Evolutionary conservation across 768 basidiomycete species (phyloP).

Genomic region (Phallus indusiatus): DNA sequence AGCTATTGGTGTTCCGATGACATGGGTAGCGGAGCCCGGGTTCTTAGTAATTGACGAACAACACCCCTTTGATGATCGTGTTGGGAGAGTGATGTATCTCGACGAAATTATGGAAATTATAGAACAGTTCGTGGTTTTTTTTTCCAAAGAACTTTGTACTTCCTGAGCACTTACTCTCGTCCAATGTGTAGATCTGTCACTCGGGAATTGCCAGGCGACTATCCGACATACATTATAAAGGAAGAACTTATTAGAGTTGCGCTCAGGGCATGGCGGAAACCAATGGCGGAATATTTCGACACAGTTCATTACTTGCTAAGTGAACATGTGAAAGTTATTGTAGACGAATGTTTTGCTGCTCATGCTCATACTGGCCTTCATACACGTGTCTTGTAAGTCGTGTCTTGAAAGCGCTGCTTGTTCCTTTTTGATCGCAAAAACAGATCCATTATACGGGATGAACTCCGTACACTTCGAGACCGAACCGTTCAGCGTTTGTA

Average conservation of each 20-base stretch:
- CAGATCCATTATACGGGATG: neutral
- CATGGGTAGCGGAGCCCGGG: conserved; percentile 4
- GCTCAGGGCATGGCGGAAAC: conserved; percentile 1
- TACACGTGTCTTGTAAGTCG: conserved; percentile 4
- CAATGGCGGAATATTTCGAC: conserved; percentile 6
- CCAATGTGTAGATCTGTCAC: conserved; percentile 44
- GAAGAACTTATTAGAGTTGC: conserved; percentile 32
- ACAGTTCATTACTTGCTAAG: neutral
- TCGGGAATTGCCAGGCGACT: conserved; percentile 59
- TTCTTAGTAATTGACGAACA: conserved; percentile 36
- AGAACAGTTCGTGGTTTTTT: conserved; percentile 17
- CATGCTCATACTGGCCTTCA: conserved; percentile 5
- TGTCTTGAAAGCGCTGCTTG: neutral
- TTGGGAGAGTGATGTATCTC: conserved; percentile 23
- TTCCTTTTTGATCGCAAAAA: neutral
- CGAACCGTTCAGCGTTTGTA: neutral
- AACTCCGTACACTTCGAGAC: neutral
- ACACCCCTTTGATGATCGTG: conserved; percentile 15
- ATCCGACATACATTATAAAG: conserved; percentile 55
- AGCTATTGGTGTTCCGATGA: neutral
- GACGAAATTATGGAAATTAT: conserved; percentile 14
- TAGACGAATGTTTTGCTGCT: conserved; percentile 1
- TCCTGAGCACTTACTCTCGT: neutral
- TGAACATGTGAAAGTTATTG: conserved; percentile 1
- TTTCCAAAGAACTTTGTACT: neutral